These are phyloP conservation scores for Viola odorata DNA, from an alignment of 345 rosid species.

Conservation along the genomic window DNA sequence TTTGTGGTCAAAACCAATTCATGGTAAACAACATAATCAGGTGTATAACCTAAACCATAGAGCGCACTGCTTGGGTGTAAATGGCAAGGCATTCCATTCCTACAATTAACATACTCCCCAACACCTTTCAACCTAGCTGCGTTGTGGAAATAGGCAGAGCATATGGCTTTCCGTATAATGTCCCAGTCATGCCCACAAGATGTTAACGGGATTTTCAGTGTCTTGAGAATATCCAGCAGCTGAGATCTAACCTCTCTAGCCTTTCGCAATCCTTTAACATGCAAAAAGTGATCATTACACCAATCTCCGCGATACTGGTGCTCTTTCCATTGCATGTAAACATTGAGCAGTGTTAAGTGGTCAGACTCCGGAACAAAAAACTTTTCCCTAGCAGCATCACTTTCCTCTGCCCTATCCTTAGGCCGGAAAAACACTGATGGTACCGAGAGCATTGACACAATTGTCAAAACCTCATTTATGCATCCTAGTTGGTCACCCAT, in stretches of 20 bases:
- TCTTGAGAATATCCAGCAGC: slow-evolving; percentile 84
- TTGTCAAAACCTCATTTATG: slow-evolving; percentile 85
- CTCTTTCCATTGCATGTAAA: slow-evolving; percentile 91
- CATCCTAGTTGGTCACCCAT: slow-evolving; percentile 83
- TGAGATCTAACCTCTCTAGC: slow-evolving; percentile 97
- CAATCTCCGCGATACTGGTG: slow-evolving; percentile 93
- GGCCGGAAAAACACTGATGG: slow-evolving; percentile 98
- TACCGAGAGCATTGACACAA: slow-evolving; percentile 98
- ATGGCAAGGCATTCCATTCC: slow-evolving; percentile 92
- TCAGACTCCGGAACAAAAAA: slow-evolving; percentile 94
- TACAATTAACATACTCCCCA: slow-evolving; percentile 82
- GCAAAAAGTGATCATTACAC: slow-evolving; percentile 85
- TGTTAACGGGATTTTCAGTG: slow-evolving; percentile 69
- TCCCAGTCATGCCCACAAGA: slow-evolving; percentile 79
- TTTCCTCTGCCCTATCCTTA: slow-evolving; percentile 91
- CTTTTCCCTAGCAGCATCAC: slow-evolving; percentile 87
- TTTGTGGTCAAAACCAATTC: slow-evolving; percentile 81
- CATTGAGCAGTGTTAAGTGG: slow-evolving; percentile 75
- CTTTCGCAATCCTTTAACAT: slow-evolving; percentile 74
- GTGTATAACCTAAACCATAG: slow-evolving; percentile 79
- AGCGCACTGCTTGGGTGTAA: slow-evolving; percentile 94
- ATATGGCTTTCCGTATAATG: slow-evolving; percentile 67
- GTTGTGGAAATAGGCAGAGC: slow-evolving; percentile 96
- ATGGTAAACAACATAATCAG: slow-evolving; percentile 83
- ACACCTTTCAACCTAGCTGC: slow-evolving; percentile 89